phyloP scores from a whole-genome alignment of 345 rosid species.

The Bruguiera parviflora region DNA sequence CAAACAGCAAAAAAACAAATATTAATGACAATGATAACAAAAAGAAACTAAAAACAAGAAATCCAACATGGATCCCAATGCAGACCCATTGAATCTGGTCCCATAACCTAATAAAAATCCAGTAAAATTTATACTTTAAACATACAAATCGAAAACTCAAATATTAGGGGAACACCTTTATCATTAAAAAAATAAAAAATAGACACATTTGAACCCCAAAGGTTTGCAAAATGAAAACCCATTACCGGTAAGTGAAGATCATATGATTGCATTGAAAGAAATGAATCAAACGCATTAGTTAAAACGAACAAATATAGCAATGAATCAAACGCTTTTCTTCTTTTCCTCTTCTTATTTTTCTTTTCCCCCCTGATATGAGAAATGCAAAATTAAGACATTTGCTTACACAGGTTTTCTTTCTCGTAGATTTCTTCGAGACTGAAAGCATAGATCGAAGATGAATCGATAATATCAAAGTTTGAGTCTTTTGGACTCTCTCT shows the following conservation, averaged over 20 bases:
- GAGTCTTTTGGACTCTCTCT: conserved; percentile 25
- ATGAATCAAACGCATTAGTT: conserved; percentile 17
- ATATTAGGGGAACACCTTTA: too few species aligned
- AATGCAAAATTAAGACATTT: not conserved
- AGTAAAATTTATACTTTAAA: conserved; percentile 15
- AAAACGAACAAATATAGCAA: not conserved
- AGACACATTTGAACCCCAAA: conserved; percentile 3
- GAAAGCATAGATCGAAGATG: conserved; percentile 46
- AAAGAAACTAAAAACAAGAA: conserved; percentile 35
- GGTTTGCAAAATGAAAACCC: conserved; percentile 30
- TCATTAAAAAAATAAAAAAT: not conserved
- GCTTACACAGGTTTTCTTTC: conserved; percentile 53
- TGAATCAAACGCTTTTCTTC: not conserved
- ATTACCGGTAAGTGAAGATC: conserved; percentile 37
- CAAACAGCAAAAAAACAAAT: conserved; percentile 4
- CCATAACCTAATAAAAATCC: conserved; percentile 23
- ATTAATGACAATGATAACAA: conserved; percentile 25
- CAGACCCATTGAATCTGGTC: conserved; percentile 65
- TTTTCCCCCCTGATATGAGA: not conserved
- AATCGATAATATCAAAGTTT: conserved; percentile 27
- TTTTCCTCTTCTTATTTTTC: too few species aligned
- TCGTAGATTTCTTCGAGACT: conserved; percentile 42
- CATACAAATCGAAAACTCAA: conserved; percentile 1
- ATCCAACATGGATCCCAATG: conserved; percentile 91
- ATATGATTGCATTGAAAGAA: conserved; percentile 43